phyloP scores from a whole-genome alignment of 768 basidiomycete species.

The Termitomyces sp. region DNA sequence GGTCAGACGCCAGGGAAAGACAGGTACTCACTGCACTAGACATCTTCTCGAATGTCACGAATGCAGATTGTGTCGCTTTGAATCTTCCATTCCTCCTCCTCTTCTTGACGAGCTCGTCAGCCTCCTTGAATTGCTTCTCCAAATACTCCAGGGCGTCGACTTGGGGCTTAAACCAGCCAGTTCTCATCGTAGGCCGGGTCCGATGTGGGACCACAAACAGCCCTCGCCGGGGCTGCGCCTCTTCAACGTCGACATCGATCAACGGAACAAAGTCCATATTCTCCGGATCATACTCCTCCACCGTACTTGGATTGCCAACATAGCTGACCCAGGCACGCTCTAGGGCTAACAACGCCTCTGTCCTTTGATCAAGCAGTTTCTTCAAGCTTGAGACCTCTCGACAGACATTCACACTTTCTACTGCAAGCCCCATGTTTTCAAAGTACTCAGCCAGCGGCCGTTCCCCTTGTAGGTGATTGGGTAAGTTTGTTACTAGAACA shows the following conservation, averaged over 20 bases:
- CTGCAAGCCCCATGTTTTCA: conserved; percentile 78
- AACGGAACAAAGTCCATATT: conserved; percentile 41
- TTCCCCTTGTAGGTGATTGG: conserved; percentile 81
- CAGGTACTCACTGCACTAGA: conserved; percentile 68
- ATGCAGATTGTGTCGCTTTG: conserved; percentile 78
- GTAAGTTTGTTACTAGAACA: conserved; percentile 81
- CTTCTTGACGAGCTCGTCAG: conserved; percentile 79
- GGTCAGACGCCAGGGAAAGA: not conserved
- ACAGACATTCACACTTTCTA: conserved; percentile 90
- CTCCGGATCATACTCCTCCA: conserved; percentile 78
- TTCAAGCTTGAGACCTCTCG: conserved; percentile 76
- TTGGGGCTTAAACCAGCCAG: conserved; percentile 66
- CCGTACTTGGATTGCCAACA: conserved; percentile 89
- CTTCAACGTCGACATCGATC: conserved; percentile 47
- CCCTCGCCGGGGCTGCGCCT: conserved; percentile 40
- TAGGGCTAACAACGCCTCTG: conserved; percentile 70
- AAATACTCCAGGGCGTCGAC: conserved; percentile 91
- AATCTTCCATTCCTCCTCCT: conserved; percentile 70
- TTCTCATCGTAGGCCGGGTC: conserved; percentile 69
- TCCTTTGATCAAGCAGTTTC: conserved; percentile 70
- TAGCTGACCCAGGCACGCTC: conserved; percentile 87
- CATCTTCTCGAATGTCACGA: conserved; percentile 96
- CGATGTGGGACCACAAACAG: conserved; percentile 71
- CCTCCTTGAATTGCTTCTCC: conserved; percentile 71
- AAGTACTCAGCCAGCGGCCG: conserved; percentile 89